These are phyloP conservation scores for Pelomyxa schiedti DNA, from an alignment of 78 protist species.

Conservation along the genomic window DNA sequence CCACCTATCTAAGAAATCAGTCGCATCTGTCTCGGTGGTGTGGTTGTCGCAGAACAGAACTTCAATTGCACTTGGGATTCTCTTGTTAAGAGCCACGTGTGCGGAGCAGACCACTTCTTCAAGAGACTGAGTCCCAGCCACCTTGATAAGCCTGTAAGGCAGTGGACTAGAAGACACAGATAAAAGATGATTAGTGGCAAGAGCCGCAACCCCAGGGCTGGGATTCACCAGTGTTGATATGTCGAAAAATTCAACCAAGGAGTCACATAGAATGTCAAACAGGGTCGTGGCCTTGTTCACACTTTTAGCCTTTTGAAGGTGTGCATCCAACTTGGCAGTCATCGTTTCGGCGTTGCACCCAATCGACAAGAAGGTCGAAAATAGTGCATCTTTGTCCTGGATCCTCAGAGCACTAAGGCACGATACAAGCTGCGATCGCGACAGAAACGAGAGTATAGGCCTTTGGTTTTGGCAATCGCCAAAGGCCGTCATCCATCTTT, in stretches of 20 bases:
- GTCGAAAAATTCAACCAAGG: neutral
- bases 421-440: slow-evolving; percentile 11
- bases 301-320: slow-evolving; percentile 3
- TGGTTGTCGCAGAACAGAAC: slow-evolving; percentile 8
- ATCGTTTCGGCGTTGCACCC: slow-evolving; percentile 3
- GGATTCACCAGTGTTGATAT: neutral
- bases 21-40: slow-evolving; percentile 1
- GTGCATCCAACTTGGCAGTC: neutral
- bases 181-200: neutral
- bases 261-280: neutral
- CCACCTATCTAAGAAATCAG: slow-evolving; percentile 11
- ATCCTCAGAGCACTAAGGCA: slow-evolving; percentile 5
- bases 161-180: neutral
- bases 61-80: slow-evolving; percentile 9
- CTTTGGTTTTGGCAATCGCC: neutral
- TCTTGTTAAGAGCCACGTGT: slow-evolving; percentile 5
- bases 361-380: neutral
- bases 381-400: slow-evolving; percentile 1
- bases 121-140: neutral
- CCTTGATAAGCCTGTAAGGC: neutral
- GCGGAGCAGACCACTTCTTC: slow-evolving; percentile 3
- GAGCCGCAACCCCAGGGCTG: neutral
- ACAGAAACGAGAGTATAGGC: slow-evolving; percentile 7
- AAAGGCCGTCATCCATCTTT: slow-evolving; percentile 6
- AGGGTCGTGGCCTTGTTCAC: slow-evolving; percentile 9